Percentiles rank a stretch among this genome's conserved stretches.
These are phyloP conservation scores for Neofusicoccum kwambonambiense DNA, from an alignment of 2,329 filamentous ascomycete genomes.

Conservation along the genomic window DNA sequence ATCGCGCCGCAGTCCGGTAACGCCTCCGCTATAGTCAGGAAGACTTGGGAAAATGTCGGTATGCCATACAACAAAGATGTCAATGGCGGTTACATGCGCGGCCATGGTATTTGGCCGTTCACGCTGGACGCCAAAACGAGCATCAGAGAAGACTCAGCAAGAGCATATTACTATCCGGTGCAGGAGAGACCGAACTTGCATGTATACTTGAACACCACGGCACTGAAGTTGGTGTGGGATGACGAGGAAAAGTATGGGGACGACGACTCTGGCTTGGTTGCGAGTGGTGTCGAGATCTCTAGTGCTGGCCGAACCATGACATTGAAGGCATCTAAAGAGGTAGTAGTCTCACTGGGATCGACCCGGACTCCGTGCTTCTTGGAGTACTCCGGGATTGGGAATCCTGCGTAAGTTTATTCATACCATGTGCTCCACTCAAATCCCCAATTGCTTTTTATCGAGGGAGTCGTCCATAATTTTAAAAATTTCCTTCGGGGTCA, in stretches of 20 bases:
- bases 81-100: slow-evolving; percentile 39
- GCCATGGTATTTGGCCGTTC: slow-evolving; percentile 36
- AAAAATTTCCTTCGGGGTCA: no score
- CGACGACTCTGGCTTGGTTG: slow-evolving; percentile 9
- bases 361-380: slow-evolving; percentile 21
- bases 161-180: slow-evolving; percentile 46
- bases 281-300: slow-evolving; percentile 27
- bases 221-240: slow-evolving; percentile 41
- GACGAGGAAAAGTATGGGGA: not conserved
- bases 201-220: slow-evolving; percentile 45
- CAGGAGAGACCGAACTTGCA: slow-evolving; percentile 42
- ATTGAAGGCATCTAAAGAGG: slow-evolving; percentile 35
- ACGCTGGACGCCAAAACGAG: slow-evolving; percentile 35
- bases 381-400: slow-evolving; percentile 24
- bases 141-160: slow-evolving; percentile 42
- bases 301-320: not conserved
- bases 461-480: no score
- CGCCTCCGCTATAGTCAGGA: slow-evolving; percentile 29
- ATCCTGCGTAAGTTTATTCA: slow-evolving; percentile 12
- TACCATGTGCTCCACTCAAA: not conserved
- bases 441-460: no score
- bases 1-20: not conserved
- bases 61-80: slow-evolving; percentile 37
- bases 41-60: slow-evolving; percentile 29
- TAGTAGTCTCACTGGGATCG: slow-evolving; percentile 23